A percentile compares a stretch with the other conserved stretches of the same genome.
Conservation (phyloP, 208 protist genomes). For the Herpetomonas muscarum region DNA sequence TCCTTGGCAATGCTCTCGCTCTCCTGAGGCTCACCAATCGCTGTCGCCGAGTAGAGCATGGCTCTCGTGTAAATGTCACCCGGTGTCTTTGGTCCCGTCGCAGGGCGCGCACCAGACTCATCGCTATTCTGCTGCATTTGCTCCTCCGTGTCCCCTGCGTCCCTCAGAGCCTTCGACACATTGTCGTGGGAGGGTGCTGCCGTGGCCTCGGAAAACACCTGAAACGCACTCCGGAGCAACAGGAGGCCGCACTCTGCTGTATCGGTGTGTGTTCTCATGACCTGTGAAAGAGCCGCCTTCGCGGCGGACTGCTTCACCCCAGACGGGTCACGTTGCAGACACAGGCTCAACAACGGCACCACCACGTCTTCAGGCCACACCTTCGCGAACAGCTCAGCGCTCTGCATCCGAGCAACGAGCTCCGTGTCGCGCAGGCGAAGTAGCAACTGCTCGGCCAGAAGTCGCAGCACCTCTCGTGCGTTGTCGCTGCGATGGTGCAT, state of each 20-base stretch:
- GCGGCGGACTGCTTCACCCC: conserved; percentile 50
- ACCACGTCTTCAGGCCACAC: conserved; percentile 73
- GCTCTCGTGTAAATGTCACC: no score
- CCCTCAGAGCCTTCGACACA: no score
- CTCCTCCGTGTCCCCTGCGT: no score
- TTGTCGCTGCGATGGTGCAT: neutral
- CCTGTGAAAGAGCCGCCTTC: conserved; percentile 29
- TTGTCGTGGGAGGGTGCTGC: no score
- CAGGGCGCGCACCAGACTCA: no score
- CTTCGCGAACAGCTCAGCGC: conserved; percentile 66
- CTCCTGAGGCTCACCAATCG: no score
- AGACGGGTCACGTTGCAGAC: conserved; percentile 37
- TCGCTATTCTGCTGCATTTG: no score
- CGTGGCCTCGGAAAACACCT: neutral
- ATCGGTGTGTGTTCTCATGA: conserved; percentile 49
- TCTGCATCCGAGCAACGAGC: conserved; percentile 60
- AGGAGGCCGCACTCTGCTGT: conserved; percentile 30
- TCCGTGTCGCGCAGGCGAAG: conserved; percentile 75
- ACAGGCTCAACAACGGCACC: conserved; percentile 55
- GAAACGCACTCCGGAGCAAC: conserved; percentile 17
- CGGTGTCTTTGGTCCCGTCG: no score
- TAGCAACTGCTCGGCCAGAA: conserved; percentile 71
- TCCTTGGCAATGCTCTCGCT: no score
- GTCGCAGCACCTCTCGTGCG: conserved; percentile 52
- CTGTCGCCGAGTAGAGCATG: no score